Percentiles rank a stretch among this genome's conserved stretches.
Evolutionary conservation across 352 stramenopile genomes (phyloP).

Genomic region (Globisporangium echinulatum): DNA sequence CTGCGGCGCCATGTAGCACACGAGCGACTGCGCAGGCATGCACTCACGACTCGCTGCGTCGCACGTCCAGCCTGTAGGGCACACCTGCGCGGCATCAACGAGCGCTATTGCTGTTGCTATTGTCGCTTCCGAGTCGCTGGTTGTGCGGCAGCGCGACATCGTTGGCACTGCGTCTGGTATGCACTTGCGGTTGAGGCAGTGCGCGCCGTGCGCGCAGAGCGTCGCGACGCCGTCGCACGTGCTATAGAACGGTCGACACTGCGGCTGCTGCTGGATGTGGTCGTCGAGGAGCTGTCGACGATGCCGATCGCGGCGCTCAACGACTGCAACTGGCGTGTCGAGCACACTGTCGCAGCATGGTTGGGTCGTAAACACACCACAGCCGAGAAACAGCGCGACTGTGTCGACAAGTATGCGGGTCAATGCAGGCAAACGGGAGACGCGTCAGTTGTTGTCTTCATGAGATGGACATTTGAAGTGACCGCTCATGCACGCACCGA

Average conservation of each 20-base stretch:
- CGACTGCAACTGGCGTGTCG: conserved; percentile 15
- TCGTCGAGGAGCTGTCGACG: neutral
- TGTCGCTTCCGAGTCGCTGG: too few relatives aligned
- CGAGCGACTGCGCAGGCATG: conserved; percentile 18
- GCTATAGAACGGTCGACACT: conserved; percentile 20
- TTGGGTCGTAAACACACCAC: conserved; percentile 34
- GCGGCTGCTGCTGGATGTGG: neutral
- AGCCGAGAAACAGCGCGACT: conserved; percentile 35
- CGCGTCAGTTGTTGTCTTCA: too few relatives aligned
- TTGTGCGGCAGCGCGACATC: too few relatives aligned
- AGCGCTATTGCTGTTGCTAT: too few relatives aligned
- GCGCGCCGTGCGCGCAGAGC: conserved; percentile 32
- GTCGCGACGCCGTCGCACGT: conserved; percentile 13
- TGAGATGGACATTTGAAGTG: neutral
- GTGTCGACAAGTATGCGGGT: neutral
- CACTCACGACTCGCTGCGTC: conserved; percentile 15
- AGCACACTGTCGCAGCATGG: conserved; percentile 27
- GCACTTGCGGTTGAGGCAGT: conserved; percentile 9
- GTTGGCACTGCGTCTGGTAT: too few relatives aligned
- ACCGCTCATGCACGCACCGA: conserved; percentile 25
- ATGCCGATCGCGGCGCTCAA: neutral
- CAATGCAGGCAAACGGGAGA: too few relatives aligned
- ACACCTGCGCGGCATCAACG: conserved; percentile 3
- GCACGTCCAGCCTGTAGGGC: conserved; percentile 30
- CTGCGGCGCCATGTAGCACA: conserved; percentile 28